Conservation (phyloP, 495 filamentous ascomycete species). For the Aspergillus mulundensis region DNA sequence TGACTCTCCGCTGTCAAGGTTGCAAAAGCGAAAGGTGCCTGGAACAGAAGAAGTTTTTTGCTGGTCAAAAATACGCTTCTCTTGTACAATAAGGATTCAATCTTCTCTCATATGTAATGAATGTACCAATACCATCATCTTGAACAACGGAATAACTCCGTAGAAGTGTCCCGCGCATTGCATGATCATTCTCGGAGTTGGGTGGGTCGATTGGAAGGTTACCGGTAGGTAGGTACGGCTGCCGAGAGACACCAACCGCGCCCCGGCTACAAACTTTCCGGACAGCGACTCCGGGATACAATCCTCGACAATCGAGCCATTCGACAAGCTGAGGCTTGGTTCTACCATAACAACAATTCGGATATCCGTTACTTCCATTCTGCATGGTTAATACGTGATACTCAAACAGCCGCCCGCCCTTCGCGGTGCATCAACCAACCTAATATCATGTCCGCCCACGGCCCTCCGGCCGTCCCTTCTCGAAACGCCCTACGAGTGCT, state of each 20-base stretch:
- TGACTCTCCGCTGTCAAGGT: conserved; percentile 88
- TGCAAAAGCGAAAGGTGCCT: conserved; percentile 87
- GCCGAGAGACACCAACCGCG: conserved; percentile 21
- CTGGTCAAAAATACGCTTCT: conserved; percentile 38
- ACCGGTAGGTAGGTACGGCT: conserved; percentile 13
- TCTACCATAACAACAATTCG: background rate
- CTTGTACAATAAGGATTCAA: conserved; percentile 30
- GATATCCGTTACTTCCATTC: background rate
- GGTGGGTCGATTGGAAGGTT: conserved; percentile 19
- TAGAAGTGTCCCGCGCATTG: background rate
- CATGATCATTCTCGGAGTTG: background rate
- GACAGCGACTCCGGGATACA: conserved; percentile 3
- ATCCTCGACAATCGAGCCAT: background rate
- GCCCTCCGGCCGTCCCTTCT: conserved; percentile 36
- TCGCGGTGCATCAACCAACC: conserved; percentile 21
- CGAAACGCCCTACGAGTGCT: conserved; percentile 45
- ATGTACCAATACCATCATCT: background rate
- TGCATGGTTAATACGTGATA: conserved; percentile 14
- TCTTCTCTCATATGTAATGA: background rate
- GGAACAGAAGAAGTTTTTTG: conserved; percentile 91
- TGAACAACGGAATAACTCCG: background rate
- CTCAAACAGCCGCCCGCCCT: conserved; percentile 5
- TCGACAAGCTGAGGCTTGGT: background rate
- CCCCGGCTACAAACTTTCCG: conserved; percentile 17
- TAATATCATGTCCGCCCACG: conserved; percentile 29